Percentiles rank a stretch among this genome's conserved stretches.
Evolutionary conservation across 2,329 filamentous ascomycete genomes (phyloP).

Genomic region (Tolypocladium nubicola): DNA sequence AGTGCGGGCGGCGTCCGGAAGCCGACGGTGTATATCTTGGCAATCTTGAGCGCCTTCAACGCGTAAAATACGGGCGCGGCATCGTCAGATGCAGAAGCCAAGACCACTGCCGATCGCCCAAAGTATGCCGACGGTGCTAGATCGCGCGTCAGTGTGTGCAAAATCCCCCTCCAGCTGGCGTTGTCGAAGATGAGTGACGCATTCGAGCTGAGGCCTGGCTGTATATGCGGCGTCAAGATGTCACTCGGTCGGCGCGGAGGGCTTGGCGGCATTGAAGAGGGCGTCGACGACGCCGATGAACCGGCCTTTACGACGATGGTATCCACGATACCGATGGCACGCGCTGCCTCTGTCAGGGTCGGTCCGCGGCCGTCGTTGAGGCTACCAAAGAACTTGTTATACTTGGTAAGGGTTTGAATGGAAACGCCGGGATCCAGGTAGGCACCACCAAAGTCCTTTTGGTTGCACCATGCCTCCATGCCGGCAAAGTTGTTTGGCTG

Average conservation of each 20-base stretch:
- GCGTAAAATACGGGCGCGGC: slow-evolving; percentile 73
- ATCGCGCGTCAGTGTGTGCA: slow-evolving; percentile 70
- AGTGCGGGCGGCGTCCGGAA: slow-evolving; percentile 57
- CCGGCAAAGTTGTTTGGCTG: slow-evolving; percentile 52
- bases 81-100: slow-evolving; percentile 63
- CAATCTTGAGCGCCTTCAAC: slow-evolving; percentile 62
- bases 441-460: slow-evolving; percentile 70
- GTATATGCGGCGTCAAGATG: slow-evolving; percentile 10
- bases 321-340: slow-evolving; percentile 70
- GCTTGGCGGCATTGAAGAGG: slow-evolving; percentile 37
- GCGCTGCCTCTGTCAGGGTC: slow-evolving; percentile 62
- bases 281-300: slow-evolving; percentile 30
- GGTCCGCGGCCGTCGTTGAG: slow-evolving; percentile 42
- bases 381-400: slow-evolving; percentile 38
- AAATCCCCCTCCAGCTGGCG: slow-evolving; percentile 75
- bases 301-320: slow-evolving; percentile 58
- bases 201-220: slow-evolving; percentile 32
- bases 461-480: slow-evolving; percentile 62
- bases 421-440: slow-evolving; percentile 67
- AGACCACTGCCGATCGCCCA: slow-evolving; percentile 62
- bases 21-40: slow-evolving; percentile 75
- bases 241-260: slow-evolving; percentile 26
- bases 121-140: slow-evolving; percentile 75
- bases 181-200: slow-evolving; percentile 66
- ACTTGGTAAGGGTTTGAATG: slow-evolving; percentile 47